phyloP scores from a whole-genome alignment of 371 early-diverging fungal genomes.

The Rhizopus microsporus region DNA sequence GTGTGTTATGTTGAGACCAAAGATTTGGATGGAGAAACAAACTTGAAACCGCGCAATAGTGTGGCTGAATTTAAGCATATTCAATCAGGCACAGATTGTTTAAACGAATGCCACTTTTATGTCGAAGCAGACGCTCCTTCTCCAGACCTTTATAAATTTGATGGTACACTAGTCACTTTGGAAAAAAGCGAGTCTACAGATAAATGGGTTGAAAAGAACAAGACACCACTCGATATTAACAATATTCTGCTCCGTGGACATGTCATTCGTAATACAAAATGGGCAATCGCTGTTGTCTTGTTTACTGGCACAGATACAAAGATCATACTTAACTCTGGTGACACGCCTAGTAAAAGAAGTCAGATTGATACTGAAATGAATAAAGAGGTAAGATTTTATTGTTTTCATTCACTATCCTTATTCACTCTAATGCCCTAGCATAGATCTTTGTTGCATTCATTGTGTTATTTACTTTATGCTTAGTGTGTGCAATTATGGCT shows the following conservation, averaged over 20 bases:
- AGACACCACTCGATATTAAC: slow-evolving; percentile 72
- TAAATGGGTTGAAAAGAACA: slow-evolving; percentile 31
- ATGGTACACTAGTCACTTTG: slow-evolving; percentile 56
- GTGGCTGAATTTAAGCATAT: slow-evolving; percentile 65
- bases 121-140: slow-evolving; percentile 75
- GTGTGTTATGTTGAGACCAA: slow-evolving; percentile 92
- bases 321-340: slow-evolving; percentile 85
- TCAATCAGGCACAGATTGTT: slow-evolving; percentile 65
- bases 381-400: slow-evolving; percentile 58
- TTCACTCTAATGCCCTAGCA: background rate
- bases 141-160: slow-evolving; percentile 67
- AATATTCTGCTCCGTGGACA: slow-evolving; percentile 92
- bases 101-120: slow-evolving; percentile 52
- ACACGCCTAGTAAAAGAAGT: slow-evolving; percentile 86
- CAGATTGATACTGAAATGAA: slow-evolving; percentile 91
- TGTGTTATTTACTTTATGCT: slow-evolving; percentile 72
- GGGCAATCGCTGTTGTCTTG: slow-evolving; percentile 82
- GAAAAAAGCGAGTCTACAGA: slow-evolving; percentile 17
- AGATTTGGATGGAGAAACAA: slow-evolving; percentile 96
- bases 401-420: background rate
- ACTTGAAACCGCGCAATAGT: slow-evolving; percentile 80
- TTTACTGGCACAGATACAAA: slow-evolving; percentile 94
- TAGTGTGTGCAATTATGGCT: slow-evolving; percentile 71
- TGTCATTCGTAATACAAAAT: slow-evolving; percentile 86
- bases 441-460: slow-evolving; percentile 76